Base-by-base conservation (phyloP, 2,329 filamentous ascomycete species). In the Lachnellula subtilissima region DNA sequence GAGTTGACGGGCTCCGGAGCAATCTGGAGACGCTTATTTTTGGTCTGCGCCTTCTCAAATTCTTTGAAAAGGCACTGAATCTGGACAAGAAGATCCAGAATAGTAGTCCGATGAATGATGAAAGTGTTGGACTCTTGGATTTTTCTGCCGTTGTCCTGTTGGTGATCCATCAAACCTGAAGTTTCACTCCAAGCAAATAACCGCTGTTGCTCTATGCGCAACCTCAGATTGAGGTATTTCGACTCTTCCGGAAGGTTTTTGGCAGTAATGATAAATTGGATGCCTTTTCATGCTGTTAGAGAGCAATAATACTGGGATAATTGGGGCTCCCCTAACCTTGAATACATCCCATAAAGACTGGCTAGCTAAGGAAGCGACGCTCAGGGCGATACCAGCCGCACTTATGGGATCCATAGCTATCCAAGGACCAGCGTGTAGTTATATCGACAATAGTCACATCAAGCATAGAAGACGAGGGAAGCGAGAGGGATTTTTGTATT, bases 111-210 rank as follows among this genome's bases (percentile, higher is more conserved):
- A 60, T 78, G 76, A 40, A 79, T 67, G 35, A 75, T 70, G 58
- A 78, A 79, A 15, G 75, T 72, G 62, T 78, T 79, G 47, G 76
- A 76, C 57, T 75, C 71, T 37, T 75, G 69, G 3, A 78, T 66
- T 56, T 72, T 76, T 46, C 71, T 64, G 48, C 75, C 71, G 50
- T 76, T 70, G 22, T 63, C 65, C 51, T 76, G 50, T 35, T 63
- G 74, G 12, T 78, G 66, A 54, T 78, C 76, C 12, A 78, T 68
- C 17, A 79, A 64, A 8, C 76, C 77, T 11, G 76, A 78, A 2
- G 75, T 75, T 60, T 79, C 76, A 58, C 75, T 76, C 76, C 76
- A 78, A 42, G 75, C 75, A 57, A 76, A 78, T 14, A 78, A 70
- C 23, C 76, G 71, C 58, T 78, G 75, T 65, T 79, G 75, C 62